Evolutionary conservation across 225 moss, liverwort and hornwort species (phyloP).

Genomic region (Rhytidiadelphus loreus): DNA sequence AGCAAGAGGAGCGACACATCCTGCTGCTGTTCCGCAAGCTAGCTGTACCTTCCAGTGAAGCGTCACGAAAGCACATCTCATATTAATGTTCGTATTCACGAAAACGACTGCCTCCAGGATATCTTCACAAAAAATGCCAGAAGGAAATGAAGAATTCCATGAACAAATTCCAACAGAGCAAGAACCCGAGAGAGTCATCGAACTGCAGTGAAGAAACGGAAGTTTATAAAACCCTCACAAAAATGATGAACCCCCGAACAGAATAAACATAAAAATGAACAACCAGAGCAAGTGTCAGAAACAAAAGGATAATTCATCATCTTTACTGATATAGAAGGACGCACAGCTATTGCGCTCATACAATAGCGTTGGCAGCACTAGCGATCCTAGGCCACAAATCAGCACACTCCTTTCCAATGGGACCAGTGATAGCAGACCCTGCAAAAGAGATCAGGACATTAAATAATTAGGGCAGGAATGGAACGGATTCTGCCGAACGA

Average conservation of each 20-base stretch:
- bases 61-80: background rate
- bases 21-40: too few relatives aligned
- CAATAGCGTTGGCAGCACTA: constrained; percentile 77
- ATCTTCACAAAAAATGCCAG: background rate
- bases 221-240: background rate
- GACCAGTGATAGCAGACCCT: constrained; percentile 88
- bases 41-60: background rate
- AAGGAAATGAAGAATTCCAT: background rate
- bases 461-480: background rate
- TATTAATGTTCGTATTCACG: background rate
- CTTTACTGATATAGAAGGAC: constrained; percentile 3
- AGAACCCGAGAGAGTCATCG: background rate
- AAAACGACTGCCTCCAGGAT: background rate
- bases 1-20: too few relatives aligned
- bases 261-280: background rate
- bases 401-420: constrained; percentile 80
- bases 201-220: background rate
- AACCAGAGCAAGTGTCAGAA: background rate
- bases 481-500: background rate
- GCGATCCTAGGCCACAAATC: constrained; percentile 80
- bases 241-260: background rate
- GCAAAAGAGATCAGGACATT: background rate
- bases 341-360: constrained; percentile 16
- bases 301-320: background rate
- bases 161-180: background rate